Percentiles rank a stretch among this genome's conserved stretches.
Evolutionary conservation across 176 grass and related monocot species (phyloP).

Genomic region (Eremochloa ophiuroides): DNA sequence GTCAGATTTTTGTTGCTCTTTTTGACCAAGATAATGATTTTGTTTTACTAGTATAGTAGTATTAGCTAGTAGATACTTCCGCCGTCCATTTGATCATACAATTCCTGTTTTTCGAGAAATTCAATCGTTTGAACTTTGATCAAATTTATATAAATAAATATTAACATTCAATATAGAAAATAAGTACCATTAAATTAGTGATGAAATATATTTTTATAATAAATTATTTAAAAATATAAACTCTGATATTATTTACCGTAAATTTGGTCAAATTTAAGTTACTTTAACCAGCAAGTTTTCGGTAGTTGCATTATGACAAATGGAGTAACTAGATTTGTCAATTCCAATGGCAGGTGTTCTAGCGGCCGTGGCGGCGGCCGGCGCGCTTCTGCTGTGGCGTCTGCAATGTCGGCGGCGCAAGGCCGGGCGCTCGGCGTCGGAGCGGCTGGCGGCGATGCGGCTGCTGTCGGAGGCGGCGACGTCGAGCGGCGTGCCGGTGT

Average conservation of each 20-base stretch:
- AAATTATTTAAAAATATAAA: no score
- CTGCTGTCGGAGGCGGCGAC: slow-evolving; percentile 54
- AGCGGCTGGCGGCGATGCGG: slow-evolving; percentile 24
- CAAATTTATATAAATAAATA: neutral
- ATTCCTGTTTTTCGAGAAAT: no score
- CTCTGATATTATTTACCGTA: no score
- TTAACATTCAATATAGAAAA: no score
- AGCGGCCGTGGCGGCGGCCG: neutral
- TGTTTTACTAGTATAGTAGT: neutral
- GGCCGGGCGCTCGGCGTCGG: neutral
- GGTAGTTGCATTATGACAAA: no score
- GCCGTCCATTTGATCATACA: no score
- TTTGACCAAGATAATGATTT: slow-evolving; percentile 1
- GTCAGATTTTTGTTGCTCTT: neutral
- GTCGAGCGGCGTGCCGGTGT: slow-evolving; percentile 56
- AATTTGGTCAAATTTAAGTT: no score
- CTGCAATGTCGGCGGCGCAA: neutral
- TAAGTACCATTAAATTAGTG: no score
- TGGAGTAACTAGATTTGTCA: neutral
- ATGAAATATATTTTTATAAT: no score
- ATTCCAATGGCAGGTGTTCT: slow-evolving; percentile 32
- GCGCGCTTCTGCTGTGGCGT: slow-evolving; percentile 28
- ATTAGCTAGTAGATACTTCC: no score
- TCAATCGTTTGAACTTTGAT: no score
- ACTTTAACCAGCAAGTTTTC: no score